phyloP scores from a whole-genome alignment of 2,329 filamentous ascomycete species.

The Arthrinium puccinioides region DNA sequence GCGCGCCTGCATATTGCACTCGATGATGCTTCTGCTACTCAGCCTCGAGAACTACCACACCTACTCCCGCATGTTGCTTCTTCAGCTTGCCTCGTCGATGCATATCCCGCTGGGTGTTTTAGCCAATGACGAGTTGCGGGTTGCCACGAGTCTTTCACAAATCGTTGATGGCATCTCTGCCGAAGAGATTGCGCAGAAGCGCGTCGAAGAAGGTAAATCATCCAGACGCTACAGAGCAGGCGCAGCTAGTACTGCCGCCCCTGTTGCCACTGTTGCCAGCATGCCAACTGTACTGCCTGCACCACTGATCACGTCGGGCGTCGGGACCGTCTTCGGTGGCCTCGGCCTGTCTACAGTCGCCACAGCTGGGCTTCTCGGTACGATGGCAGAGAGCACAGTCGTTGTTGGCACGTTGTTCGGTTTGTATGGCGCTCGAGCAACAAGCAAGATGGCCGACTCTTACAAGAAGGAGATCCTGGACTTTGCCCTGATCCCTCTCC shows the following conservation, averaged over 20 bases:
- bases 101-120: conserved; percentile 59
- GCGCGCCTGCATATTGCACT: conserved; percentile 62
- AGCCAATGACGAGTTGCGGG: conserved; percentile 64
- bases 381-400: conserved; percentile 71
- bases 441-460: conserved; percentile 79
- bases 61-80: conserved; percentile 64
- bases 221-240: conserved; percentile 66
- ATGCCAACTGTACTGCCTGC: conserved; percentile 71
- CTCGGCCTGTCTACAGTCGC: conserved; percentile 66
- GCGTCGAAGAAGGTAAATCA: conserved; percentile 56
- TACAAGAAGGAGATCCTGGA: conserved; percentile 83
- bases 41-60: conserved; percentile 72
- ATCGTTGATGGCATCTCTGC: conserved; percentile 65
- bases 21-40: conserved; percentile 63
- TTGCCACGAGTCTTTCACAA: conserved; percentile 67
- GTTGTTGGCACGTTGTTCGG: conserved; percentile 83
- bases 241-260: conserved; percentile 26
- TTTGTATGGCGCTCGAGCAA: conserved; percentile 80
- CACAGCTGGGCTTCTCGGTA: conserved; percentile 72
- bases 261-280: conserved; percentile 51
- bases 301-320: conserved; percentile 67
- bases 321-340: conserved; percentile 74
- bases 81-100: conserved; percentile 64
- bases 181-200: conserved; percentile 57
- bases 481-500: conserved; percentile 76